These are phyloP conservation scores for Hydnum rufescens DNA, from an alignment of 768 basidiomycete species.

Conservation along the genomic window DNA sequence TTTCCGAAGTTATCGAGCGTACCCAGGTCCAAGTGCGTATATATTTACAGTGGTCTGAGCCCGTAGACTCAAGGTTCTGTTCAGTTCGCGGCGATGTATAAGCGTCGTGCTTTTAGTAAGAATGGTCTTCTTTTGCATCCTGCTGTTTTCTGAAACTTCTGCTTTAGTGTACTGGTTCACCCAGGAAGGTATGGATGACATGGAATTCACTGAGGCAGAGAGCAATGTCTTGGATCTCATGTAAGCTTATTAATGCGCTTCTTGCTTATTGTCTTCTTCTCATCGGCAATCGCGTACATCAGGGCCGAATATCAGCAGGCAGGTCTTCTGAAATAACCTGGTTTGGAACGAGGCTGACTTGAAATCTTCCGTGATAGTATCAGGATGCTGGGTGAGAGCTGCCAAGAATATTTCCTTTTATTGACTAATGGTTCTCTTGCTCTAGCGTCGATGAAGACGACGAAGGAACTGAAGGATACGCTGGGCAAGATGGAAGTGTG, in stretches of 20 bases:
- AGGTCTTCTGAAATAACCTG: no score
- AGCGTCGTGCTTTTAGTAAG: conserved; percentile 47
- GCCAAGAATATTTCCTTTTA: no score
- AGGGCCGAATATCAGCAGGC: conserved; percentile 82
- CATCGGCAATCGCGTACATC: conserved; percentile 5
- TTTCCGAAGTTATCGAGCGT: conserved; percentile 73
- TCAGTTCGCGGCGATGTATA: conserved; percentile 70
- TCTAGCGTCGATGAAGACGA: conserved; percentile 7
- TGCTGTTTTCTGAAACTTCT: no score
- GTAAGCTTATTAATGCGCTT: conserved; percentile 29
- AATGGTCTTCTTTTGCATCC: not conserved
- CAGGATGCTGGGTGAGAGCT: conserved; percentile 12
- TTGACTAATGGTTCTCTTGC: not conserved
- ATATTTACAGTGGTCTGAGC: conserved; percentile 2
- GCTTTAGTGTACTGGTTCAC: conserved; percentile 67
- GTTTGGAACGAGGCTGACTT: no score
- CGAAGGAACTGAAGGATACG: not conserved
- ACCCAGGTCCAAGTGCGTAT: conserved; percentile 40
- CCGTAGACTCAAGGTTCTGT: conserved; percentile 6
- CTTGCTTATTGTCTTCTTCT: conserved; percentile 7
- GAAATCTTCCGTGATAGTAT: no score
- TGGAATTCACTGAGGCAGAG: conserved; percentile 75
- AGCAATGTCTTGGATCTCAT: conserved; percentile 64
- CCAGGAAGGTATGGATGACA: conserved; percentile 74
- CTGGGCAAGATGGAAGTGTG: not conserved